phyloP scores from a whole-genome alignment of 2,329 filamentous ascomycete species.

The Nakataea oryzae region DNA sequence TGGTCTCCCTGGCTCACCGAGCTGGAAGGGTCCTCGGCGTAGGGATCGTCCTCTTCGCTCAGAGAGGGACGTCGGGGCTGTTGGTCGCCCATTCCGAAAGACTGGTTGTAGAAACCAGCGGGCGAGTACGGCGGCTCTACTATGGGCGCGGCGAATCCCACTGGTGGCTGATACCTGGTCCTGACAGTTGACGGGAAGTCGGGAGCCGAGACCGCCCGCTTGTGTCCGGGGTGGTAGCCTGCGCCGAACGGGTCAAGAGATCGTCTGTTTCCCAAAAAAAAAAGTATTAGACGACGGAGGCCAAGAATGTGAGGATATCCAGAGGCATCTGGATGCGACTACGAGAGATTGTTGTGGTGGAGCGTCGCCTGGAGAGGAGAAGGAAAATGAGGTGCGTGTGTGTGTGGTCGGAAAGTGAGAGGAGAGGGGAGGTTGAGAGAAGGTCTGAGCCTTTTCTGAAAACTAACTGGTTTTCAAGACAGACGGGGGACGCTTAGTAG shows the following conservation, averaged over 20 bases:
- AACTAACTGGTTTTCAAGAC: not conserved
- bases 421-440: not conserved
- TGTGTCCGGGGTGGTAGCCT: slow-evolving; percentile 22
- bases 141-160: not conserved
- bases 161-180: not conserved
- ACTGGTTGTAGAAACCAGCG: not conserved
- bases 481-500: not conserved
- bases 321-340: not conserved
- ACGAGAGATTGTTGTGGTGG: not conserved
- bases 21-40: not conserved
- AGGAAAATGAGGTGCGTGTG: too few species aligned
- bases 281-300: not conserved
- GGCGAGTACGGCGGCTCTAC: slow-evolving; percentile 7
- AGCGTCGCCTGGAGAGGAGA: not conserved
- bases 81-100: not conserved
- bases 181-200: slow-evolving; percentile 23
- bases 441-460: not conserved
- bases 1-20: not conserved
- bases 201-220: slow-evolving; percentile 38
- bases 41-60: not conserved
- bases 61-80: not conserved
- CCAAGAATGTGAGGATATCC: too few species aligned
- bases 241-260: not conserved
- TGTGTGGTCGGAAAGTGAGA: not conserved
- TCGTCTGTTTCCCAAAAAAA: slow-evolving; percentile 10